phyloP scores from a whole-genome alignment of 2,329 filamentous ascomycete species.

The Chrysosporium queenslandicum region DNA sequence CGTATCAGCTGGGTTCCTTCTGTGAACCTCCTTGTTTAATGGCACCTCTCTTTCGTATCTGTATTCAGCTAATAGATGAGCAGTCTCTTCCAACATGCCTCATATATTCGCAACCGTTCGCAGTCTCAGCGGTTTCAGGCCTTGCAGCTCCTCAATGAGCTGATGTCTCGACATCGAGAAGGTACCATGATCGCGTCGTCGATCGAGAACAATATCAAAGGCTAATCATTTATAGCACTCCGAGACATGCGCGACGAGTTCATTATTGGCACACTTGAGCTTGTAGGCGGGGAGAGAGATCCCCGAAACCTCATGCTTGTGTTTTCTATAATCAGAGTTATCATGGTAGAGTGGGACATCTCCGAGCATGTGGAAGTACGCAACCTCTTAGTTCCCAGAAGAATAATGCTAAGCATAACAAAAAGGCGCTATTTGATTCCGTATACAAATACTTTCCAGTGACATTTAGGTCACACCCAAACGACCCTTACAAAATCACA shows the following conservation, averaged over 20 bases:
- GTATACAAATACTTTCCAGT: conserved; percentile 66
- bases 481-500: conserved; percentile 60
- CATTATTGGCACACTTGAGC: conserved; percentile 51
- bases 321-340: conserved; percentile 56
- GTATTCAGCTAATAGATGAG: not conserved
- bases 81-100: conserved; percentile 44
- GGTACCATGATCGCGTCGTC: conserved; percentile 30
- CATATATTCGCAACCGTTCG: conserved; percentile 50
- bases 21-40: not conserved
- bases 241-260: conserved; percentile 51
- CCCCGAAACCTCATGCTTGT: conserved; percentile 61
- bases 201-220: not conserved
- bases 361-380: conserved; percentile 48
- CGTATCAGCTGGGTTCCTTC: not conserved
- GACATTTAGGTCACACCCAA: conserved; percentile 58
- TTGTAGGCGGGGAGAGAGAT: conserved; percentile 60
- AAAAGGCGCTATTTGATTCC: conserved; percentile 50
- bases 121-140: conserved; percentile 57
- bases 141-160: conserved; percentile 49
- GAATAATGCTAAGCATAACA: not conserved
- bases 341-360: conserved; percentile 60
- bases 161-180: conserved; percentile 52
- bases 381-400: not conserved
- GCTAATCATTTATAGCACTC: conserved; percentile 33
- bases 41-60: not conserved